Conservation (phyloP, 805 yeast genomes). For the Metschnikowia chrysomelidarum region DNA sequence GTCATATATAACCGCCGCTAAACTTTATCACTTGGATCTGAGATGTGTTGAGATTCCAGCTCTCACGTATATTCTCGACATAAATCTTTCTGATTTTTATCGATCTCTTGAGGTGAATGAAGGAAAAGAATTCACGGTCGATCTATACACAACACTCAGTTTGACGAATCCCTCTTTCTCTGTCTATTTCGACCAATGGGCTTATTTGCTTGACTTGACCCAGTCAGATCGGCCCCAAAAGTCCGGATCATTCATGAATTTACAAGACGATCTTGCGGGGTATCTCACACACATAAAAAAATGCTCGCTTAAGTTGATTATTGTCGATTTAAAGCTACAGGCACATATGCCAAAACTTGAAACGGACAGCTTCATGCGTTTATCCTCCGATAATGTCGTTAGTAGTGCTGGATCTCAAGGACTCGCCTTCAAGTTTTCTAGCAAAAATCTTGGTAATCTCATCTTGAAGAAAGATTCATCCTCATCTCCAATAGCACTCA, state of each 20-base stretch:
- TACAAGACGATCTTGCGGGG: neutral
- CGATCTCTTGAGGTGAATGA: slow-evolving; percentile 15
- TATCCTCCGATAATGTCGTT: slow-evolving; percentile 27
- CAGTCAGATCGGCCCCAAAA: neutral
- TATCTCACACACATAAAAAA: slow-evolving; percentile 4
- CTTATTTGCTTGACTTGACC: slow-evolving; percentile 13
- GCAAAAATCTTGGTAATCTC: slow-evolving; percentile 21
- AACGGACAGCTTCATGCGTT: slow-evolving; percentile 17
- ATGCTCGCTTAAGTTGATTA: slow-evolving; percentile 23
- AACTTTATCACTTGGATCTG: slow-evolving; percentile 27
- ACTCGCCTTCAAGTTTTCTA: slow-evolving; percentile 27
- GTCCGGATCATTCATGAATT: neutral
- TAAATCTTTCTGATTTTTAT: slow-evolving; percentile 24
- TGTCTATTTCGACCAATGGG: slow-evolving; percentile 39
- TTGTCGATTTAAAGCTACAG: slow-evolving; percentile 30
- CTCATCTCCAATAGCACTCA: slow-evolving; percentile 11
- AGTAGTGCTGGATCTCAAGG: slow-evolving; percentile 23
- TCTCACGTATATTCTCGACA: slow-evolving; percentile 24
- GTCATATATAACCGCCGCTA: slow-evolving; percentile 29
- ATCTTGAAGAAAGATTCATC: slow-evolving; percentile 5
- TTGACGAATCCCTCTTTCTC: slow-evolving; percentile 36
- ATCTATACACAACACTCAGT: slow-evolving; percentile 21
- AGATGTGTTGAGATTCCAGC: slow-evolving; percentile 38
- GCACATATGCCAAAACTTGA: slow-evolving; percentile 30
- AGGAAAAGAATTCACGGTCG: slow-evolving; percentile 13